Evolutionary conservation across 139 green algal species (phyloP).

Genomic region (Zygnema circumcarinatum): DNA sequence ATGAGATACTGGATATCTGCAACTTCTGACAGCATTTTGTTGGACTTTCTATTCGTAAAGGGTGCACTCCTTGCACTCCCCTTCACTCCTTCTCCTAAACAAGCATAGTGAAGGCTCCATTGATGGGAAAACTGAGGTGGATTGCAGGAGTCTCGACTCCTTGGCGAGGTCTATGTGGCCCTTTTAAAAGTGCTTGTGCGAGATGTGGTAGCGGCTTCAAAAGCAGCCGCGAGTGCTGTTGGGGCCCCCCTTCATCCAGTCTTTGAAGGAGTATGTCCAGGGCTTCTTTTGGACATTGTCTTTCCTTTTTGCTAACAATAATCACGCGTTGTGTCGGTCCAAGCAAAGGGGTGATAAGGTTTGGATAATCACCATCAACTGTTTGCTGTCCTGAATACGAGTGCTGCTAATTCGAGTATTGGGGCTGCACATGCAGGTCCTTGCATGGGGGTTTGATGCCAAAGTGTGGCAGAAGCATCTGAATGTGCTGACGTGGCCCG

Average conservation of each 20-base stretch:
- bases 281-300: not conserved
- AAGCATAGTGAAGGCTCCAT: too few relatives aligned
- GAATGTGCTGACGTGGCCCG: constrained; percentile 86
- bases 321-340: not conserved
- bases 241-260: not conserved
- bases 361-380: too few relatives aligned
- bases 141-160: constrained; percentile 58
- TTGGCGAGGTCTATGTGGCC: constrained; percentile 75
- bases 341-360: not conserved
- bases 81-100: too few relatives aligned
- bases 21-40: too few relatives aligned
- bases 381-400: too few relatives aligned
- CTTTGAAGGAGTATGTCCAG: not conserved
- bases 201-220: constrained; percentile 66
- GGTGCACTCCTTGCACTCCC: too few relatives aligned
- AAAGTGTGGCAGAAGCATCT: constrained; percentile 90
- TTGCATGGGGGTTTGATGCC: constrained; percentile 90
- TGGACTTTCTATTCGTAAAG: too few relatives aligned
- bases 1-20: too few relatives aligned
- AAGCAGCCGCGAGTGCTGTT: not conserved
- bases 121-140: too few relatives aligned
- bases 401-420: too few relatives aligned
- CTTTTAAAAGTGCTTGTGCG: constrained; percentile 66
- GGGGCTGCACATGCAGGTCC: constrained; percentile 78
- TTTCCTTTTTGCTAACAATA: not conserved